Evolutionary conservation across 2,329 filamentous ascomycete genomes (phyloP).

Genomic region (Gliomastix tumulicola): DNA sequence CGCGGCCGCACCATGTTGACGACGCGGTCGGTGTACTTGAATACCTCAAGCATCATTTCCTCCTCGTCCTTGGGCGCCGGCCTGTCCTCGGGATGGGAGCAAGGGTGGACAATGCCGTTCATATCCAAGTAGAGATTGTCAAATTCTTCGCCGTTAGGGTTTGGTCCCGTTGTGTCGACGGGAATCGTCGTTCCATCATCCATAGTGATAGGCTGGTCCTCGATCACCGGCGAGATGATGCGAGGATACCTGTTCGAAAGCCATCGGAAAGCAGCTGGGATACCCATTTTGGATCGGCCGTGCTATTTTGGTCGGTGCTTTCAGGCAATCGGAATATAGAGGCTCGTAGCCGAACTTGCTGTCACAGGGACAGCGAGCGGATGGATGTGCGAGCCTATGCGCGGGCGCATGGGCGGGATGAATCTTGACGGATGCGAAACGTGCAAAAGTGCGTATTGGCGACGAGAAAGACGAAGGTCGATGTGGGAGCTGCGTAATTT

Average conservation of each 20-base stretch:
- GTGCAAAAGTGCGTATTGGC: too few relatives aligned
- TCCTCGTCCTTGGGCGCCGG: constrained; percentile 90
- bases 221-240: constrained; percentile 86
- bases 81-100: constrained; percentile 91
- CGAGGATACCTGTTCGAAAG: constrained; percentile 96
- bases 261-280: constrained; percentile 93
- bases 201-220: constrained; percentile 75
- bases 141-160: constrained; percentile 96
- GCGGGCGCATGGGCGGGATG: too few relatives aligned
- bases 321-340: too few relatives aligned
- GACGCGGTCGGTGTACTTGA: constrained; percentile 97
- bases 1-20: constrained; percentile 97
- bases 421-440: too few relatives aligned
- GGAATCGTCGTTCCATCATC: constrained; percentile 77
- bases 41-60: constrained; percentile 99
- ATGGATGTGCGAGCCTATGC: too few relatives aligned
- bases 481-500: too few relatives aligned
- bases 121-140: constrained; percentile 98
- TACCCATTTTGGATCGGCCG: constrained; percentile 77
- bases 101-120: constrained; percentile 99
- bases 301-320: too few relatives aligned
- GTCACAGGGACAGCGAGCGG: too few relatives aligned
- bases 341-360: too few relatives aligned
- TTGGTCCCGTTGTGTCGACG: constrained; percentile 74
- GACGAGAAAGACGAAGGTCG: too few relatives aligned